Evolutionary conservation across 495 filamentous ascomycete species (phyloP).

Genomic region (Tuber microsphaerosporum): DNA sequence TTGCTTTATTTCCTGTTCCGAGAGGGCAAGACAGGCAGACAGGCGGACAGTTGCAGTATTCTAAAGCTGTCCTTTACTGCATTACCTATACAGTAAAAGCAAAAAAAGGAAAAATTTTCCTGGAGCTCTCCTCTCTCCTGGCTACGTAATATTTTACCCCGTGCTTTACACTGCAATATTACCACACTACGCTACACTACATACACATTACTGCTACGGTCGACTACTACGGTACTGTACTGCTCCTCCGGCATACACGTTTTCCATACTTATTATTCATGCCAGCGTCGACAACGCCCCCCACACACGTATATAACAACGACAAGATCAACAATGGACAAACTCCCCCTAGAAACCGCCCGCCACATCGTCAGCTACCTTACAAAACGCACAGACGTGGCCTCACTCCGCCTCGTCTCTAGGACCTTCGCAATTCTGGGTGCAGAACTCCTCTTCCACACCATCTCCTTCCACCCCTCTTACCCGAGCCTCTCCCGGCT

Average conservation of each 20-base stretch:
- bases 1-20: background rate
- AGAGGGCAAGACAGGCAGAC: background rate
- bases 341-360: constrained; percentile 17
- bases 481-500: constrained; percentile 17
- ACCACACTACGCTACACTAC: background rate
- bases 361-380: constrained; percentile 15
- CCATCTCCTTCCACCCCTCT: constrained; percentile 19
- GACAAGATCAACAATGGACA: constrained; percentile 15
- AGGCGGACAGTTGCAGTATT: background rate
- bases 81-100: background rate
- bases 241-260: background rate
- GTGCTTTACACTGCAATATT: background rate
- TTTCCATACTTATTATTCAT: constrained; percentile 3
- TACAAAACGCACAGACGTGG: constrained; percentile 7
- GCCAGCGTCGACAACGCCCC: background rate
- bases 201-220: background rate
- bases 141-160: background rate
- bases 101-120: background rate
- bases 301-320: background rate
- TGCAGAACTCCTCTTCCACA: constrained; percentile 20
- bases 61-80: background rate
- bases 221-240: background rate
- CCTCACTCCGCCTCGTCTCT: constrained; percentile 13
- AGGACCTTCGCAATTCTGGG: constrained; percentile 18
- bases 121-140: background rate